A percentile compares a stretch with the other conserved stretches of the same genome.
Evolutionary conservation across 495 filamentous ascomycete genomes (phyloP).

Genomic region (Saxophila tyrrhenica): DNA sequence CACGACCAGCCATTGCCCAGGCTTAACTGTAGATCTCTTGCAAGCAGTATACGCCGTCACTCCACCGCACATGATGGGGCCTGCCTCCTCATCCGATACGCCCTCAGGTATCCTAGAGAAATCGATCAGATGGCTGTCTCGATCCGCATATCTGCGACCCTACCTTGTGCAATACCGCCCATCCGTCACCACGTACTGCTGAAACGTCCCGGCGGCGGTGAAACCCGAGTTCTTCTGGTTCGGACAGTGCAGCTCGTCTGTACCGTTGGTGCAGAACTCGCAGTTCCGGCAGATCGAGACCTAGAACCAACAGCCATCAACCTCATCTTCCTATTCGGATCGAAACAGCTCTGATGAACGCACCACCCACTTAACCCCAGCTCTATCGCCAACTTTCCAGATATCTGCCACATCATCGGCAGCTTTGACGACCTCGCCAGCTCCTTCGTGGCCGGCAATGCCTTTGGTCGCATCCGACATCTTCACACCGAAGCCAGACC

Average conservation of each 20-base stretch:
- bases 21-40: slow-evolving; percentile 19
- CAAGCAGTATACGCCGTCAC: slow-evolving; percentile 28
- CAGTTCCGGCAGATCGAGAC: slow-evolving; percentile 21
- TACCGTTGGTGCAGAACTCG: slow-evolving; percentile 26
- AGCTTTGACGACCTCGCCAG: slow-evolving; percentile 25
- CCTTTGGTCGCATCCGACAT: slow-evolving; percentile 20
- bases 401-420: slow-evolving; percentile 15
- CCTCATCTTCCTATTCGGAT: too few relatives aligned
- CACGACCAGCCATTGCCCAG: slow-evolving; percentile 26
- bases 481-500: slow-evolving; percentile 16
- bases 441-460: slow-evolving; percentile 30
- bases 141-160: too few relatives aligned
- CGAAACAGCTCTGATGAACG: too few relatives aligned
- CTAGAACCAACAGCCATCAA: background rate
- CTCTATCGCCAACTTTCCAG: slow-evolving; percentile 24
- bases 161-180: slow-evolving; percentile 19
- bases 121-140: background rate
- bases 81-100: slow-evolving; percentile 25
- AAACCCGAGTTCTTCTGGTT: slow-evolving; percentile 22
- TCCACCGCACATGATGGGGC: slow-evolving; percentile 28
- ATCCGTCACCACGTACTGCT: slow-evolving; percentile 23
- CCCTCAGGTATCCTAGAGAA: slow-evolving; percentile 20
- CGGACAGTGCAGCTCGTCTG: slow-evolving; percentile 24
- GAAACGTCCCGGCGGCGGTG: slow-evolving; percentile 23
- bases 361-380: slow-evolving; percentile 24